Evolutionary conservation across 805 yeast genomes (phyloP).

Genomic region (Cyberlindnera maclurae): DNA sequence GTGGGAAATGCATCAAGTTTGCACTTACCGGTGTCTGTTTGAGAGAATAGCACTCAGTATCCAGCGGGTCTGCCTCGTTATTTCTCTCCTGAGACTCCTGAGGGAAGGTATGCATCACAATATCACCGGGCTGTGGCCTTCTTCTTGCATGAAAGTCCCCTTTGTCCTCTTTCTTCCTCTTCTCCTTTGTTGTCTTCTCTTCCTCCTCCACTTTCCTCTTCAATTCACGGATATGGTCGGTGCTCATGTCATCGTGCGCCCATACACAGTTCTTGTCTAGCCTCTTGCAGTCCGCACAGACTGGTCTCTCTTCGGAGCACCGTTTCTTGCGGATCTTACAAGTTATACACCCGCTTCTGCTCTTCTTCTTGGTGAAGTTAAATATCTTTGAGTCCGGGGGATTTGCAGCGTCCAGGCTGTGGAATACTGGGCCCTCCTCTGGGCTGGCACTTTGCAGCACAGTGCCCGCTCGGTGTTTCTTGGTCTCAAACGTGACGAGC

Average conservation of each 20-base stretch:
- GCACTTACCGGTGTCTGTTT: slow-evolving; percentile 21
- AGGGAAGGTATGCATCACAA: too few species aligned
- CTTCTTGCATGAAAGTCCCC: slow-evolving; percentile 3
- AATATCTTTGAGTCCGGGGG: slow-evolving; percentile 19
- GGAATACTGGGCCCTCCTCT: slow-evolving; percentile 14
- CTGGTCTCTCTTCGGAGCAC: slow-evolving; percentile 67
- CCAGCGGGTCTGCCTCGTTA: slow-evolving; percentile 10
- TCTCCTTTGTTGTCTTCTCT: slow-evolving; percentile 12
- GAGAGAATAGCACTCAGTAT: slow-evolving; percentile 7
- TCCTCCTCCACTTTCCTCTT: slow-evolving; percentile 22
- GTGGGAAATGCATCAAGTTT: slow-evolving; percentile 13
- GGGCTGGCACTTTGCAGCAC: neutral
- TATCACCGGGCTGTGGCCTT: too few species aligned
- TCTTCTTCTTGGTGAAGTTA: slow-evolving; percentile 29
- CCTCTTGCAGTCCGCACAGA: slow-evolving; percentile 60
- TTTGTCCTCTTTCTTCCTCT: neutral
- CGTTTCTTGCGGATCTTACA: slow-evolving; percentile 66
- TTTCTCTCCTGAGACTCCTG: neutral
- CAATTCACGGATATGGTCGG: slow-evolving; percentile 22
- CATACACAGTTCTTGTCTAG: slow-evolving; percentile 62
- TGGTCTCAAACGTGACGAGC: slow-evolving; percentile 23
- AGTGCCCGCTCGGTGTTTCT: slow-evolving; percentile 4
- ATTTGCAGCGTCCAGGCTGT: slow-evolving; percentile 12
- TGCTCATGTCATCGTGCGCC: slow-evolving; percentile 44
- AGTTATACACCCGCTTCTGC: slow-evolving; percentile 59